Conservation (phyloP, 2,329 filamentous ascomycete species). For the Capronia epimyces region DNA sequence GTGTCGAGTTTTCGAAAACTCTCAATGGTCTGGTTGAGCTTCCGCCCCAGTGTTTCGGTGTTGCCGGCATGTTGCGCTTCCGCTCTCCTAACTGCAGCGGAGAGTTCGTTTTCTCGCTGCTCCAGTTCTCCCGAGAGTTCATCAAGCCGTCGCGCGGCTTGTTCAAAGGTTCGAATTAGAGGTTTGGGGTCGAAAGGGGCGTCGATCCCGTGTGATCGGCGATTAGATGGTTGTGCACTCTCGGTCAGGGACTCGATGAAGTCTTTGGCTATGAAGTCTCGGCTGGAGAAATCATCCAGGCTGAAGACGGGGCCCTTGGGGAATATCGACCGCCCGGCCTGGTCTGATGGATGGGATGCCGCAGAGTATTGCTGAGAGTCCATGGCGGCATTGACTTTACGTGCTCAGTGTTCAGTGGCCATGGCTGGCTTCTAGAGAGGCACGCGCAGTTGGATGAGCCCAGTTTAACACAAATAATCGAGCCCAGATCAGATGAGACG, state of each 20-base stretch:
- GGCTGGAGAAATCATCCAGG: conserved; percentile 78
- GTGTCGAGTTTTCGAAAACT: conserved; percentile 87
- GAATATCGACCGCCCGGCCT: conserved; percentile 59
- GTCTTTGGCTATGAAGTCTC: conserved; percentile 96
- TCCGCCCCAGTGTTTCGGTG: conserved; percentile 76
- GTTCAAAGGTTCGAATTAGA: conserved; percentile 88
- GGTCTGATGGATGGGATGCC: conserved; percentile 14
- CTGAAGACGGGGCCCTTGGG: conserved; percentile 76
- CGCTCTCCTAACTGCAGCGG: conserved; percentile 81
- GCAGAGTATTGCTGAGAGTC: conserved; percentile 15
- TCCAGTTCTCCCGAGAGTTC: conserved; percentile 71
- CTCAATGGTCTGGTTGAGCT: conserved; percentile 85
- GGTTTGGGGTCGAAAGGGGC: conserved; percentile 88
- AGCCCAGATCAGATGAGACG: too few species aligned
- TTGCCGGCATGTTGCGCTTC: conserved; percentile 91
- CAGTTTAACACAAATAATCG: too few species aligned
- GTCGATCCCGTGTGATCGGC: conserved; percentile 56
- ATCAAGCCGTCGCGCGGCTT: conserved; percentile 50
- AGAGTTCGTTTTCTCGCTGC: conserved; percentile 81
- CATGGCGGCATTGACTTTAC: conserved; percentile 6
- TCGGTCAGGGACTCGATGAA: conserved; percentile 93
- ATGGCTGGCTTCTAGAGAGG: not conserved
- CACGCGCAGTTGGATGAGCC: too few species aligned
- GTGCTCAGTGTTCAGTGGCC: not conserved
- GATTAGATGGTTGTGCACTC: conserved; percentile 68